A percentile compares a stretch with the other conserved stretches of the same genome.
Evolutionary conservation across 306 rosid genomes (phyloP).

Genomic region (Gynostemma pentaphyllum): DNA sequence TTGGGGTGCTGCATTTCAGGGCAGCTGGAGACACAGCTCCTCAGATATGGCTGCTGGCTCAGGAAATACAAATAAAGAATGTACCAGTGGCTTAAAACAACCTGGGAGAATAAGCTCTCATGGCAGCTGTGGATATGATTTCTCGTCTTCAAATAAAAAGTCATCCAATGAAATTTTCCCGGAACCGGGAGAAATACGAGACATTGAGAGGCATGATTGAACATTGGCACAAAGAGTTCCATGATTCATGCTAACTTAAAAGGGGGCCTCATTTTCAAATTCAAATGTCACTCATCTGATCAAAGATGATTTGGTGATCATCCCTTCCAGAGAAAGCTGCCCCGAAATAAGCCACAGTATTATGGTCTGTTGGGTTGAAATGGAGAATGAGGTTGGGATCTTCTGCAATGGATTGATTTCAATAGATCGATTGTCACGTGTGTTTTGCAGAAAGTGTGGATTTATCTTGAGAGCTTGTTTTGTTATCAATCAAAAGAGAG

Average conservation of each 20-base stretch:
- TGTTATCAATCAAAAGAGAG: no score
- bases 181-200: conserved; percentile 64
- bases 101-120: conserved; percentile 57
- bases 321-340: conserved; percentile 1
- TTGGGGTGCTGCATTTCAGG: conserved; percentile 73
- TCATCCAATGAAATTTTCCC: conserved; percentile 82
- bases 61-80: conserved; percentile 32
- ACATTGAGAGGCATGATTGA: conserved; percentile 34
- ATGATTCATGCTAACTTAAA: no score
- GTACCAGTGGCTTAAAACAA: conserved; percentile 36
- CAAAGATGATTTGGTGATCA: neutral
- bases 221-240: neutral
- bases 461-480: no score
- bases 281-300: neutral
- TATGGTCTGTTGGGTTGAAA: neutral
- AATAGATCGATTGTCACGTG: neutral
- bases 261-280: neutral
- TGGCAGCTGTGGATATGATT: conserved; percentile 60
- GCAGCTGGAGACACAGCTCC: conserved; percentile 89
- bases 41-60: conserved; percentile 45
- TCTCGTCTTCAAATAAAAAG: conserved; percentile 66
- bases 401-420: neutral
- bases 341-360: neutral
- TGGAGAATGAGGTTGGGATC: neutral
- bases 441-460: no score